Evolutionary conservation across 371 early-diverging fungal genomes (phyloP), one percentile per base, ranked within the genome.

Genomic region (Mucor indicus): DNA sequence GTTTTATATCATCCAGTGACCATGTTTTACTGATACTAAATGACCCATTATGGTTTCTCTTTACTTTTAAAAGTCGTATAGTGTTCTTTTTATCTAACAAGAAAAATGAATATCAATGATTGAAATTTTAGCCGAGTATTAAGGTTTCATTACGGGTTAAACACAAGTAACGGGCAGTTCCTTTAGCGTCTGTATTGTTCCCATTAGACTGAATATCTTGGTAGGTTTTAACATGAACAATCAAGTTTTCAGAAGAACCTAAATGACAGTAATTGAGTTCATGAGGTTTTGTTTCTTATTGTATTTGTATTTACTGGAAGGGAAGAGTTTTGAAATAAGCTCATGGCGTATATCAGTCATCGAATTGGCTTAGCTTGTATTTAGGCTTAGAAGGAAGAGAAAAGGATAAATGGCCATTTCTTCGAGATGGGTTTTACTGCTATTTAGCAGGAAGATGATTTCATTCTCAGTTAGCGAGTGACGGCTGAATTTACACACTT

Each of bases 21-120:
- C 83, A 82, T 4, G 73, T 63, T 53, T 75, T 82, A 40, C 74
- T 76, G 21, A 77, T 69, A 35, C 77, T 72, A 42, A 77, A 82
- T 10, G 76, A 71, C 1, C 79, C 77, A 10, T 66, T 74, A 29
- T 79, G 75, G 23, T 64, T 77, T 57, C 78, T 69, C 39, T 79
- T 82, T 15, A 74, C 73, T 45, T 82, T 82, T 44, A 77, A 70
- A 15, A 82, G 57, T 10, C 79, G 75, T 11, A 72, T 63, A 44
- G 69, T 67, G 46, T 68, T 75, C 23, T 69, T 73, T 55, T 70
- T 70, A 53, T 66, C 75, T 72, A 44, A 23, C 15, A 4, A 15
- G 4, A 11, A 33, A 9, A 15, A 33, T n/a, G n/a, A n/a, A n/a
- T n/a, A n/a, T n/a, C n/a, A n/a, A n/a, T n/a, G n/a, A n/a, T n/a